A percentile compares a stretch with the other conserved stretches of the same genome.
Conservation (phyloP, 2,329 filamentous ascomycete species). For the Pestalotiopsis sp. region DNA sequence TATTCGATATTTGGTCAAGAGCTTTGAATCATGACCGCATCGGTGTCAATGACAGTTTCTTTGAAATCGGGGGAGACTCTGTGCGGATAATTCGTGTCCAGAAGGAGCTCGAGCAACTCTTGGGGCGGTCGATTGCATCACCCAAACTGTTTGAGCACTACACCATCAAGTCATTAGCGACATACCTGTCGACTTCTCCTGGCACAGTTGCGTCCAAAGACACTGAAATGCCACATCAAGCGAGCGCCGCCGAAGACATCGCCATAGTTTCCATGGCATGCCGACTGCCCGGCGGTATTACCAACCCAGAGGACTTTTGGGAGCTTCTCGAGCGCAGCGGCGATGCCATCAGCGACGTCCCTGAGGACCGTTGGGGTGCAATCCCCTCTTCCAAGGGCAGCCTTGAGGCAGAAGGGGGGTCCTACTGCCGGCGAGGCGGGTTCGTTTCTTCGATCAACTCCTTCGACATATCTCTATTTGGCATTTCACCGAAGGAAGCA, state of each 20-base stretch:
- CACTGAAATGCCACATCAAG: background rate
- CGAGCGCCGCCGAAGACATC: constrained; percentile 21
- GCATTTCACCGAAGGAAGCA: constrained; percentile 28
- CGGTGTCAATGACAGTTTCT: constrained; percentile 30
- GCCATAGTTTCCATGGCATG: constrained; percentile 36
- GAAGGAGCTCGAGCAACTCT: constrained; percentile 24
- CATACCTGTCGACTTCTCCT: constrained; percentile 17
- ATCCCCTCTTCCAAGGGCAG: constrained; percentile 18
- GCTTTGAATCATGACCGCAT: constrained; percentile 27
- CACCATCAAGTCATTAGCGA: constrained; percentile 30
- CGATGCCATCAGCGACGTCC: constrained; percentile 29
- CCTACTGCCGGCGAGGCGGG: constrained; percentile 24
- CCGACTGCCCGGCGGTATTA: constrained; percentile 34
- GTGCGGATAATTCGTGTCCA: constrained; percentile 28
- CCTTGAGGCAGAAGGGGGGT: constrained; percentile 40
- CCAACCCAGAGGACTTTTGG: constrained; percentile 36
- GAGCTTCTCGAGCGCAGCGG: constrained; percentile 29
- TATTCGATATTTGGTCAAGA: constrained; percentile 26
- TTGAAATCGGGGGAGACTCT: constrained; percentile 31
- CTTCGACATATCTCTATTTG: constrained; percentile 27
- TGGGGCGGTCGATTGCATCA: constrained; percentile 23
- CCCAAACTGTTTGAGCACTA: constrained; percentile 29
- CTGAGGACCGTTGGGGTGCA: constrained; percentile 30
- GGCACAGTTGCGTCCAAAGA: background rate
- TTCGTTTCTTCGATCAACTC: constrained; percentile 24